Base-by-base conservation (phyloP, 2,329 filamentous ascomycete species). In the Diplodia mutila region DNA sequence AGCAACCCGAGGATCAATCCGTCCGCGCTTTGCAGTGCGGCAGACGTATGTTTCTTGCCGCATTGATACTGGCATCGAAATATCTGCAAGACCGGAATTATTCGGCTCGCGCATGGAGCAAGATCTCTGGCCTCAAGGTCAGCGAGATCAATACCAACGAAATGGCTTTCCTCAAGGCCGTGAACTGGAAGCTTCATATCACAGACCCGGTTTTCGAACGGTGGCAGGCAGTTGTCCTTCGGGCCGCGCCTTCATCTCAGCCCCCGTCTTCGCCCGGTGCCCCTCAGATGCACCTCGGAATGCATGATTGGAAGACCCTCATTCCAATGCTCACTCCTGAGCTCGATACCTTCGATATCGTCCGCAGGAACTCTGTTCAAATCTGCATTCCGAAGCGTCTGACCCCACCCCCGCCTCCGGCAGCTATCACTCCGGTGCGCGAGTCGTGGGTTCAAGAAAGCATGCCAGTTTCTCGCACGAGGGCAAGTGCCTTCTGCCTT, bases 41-140 rank as follows among this genome's bases (percentile, higher is more conserved):
- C 66, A 91, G 95, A 70, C 93, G 95, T 75, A 98, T 98, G 94
- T 98, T 99, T 78, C 86, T 99, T 65, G 90, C 95, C 12, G 94
- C 94, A 57, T 85, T 99, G 69, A 98, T 99, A 72, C 85, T 99
- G 67, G 95, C 95, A 1, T 98, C 95, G 42, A 99, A 99, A 83
- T 99, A 98, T 78, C 84, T 99, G 55, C 95, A 99, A 80, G 95
- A 99, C 78, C 90, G 94, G 73, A 99, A 98, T 81, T 99, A 97
- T 81, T 98, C 95, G 16, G 93, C 95, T 59, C 90, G 94, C 67
- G 95, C 95, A 51, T 99, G 95, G 95, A 98, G 94, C 80, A 98
- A 97, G 84, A 99, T 99, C 73, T 98, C 95, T 21, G 95, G 95
- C n/a, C 85, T 99, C 67, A 93, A 92, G 77, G 94, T 93, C 3